Evolutionary conservation across 108 stramenopile species (phyloP).

Genomic region (Conticribra weissflogii): DNA sequence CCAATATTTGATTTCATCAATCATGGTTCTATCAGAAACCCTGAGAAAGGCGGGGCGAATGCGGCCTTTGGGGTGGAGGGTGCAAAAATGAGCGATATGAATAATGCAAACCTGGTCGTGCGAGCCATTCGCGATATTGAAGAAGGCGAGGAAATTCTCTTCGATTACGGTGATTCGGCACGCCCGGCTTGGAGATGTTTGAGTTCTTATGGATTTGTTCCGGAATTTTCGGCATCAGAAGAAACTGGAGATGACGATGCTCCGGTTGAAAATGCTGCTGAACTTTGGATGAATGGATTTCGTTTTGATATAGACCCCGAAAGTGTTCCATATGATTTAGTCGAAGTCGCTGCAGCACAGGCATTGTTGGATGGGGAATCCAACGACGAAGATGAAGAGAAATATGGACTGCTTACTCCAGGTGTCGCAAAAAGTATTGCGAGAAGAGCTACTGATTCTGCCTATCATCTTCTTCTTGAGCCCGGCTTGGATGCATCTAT

Average conservation of each 20-base stretch:
- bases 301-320: constrained; percentile 66
- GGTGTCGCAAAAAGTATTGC: constrained; percentile 55
- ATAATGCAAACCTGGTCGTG: constrained; percentile 54
- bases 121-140: constrained; percentile 51
- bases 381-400: constrained; percentile 16
- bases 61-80: constrained; percentile 60
- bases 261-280: constrained; percentile 50
- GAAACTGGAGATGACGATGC: constrained; percentile 19
- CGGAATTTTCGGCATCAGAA: constrained; percentile 23
- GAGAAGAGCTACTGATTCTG: constrained; percentile 56
- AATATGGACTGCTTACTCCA: constrained; percentile 45
- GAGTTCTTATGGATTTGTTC: constrained; percentile 81
- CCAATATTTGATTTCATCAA: constrained; percentile 86
- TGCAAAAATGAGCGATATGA: constrained; percentile 27
- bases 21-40: constrained; percentile 46
- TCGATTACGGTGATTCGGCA: constrained; percentile 75
- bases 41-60: constrained; percentile 45
- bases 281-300: constrained; percentile 62
- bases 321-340: constrained; percentile 63
- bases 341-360: constrained; percentile 45
- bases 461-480: constrained; percentile 54
- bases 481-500: constrained; percentile 12
- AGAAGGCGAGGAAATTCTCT: constrained; percentile 56
- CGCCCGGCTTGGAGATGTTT: constrained; percentile 75
- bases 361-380: constrained; percentile 30